Percentiles rank a stretch among this genome's conserved stretches.
phyloP scores from a whole-genome alignment of 805 yeast species.

The Starmerella sirachaensis region DNA sequence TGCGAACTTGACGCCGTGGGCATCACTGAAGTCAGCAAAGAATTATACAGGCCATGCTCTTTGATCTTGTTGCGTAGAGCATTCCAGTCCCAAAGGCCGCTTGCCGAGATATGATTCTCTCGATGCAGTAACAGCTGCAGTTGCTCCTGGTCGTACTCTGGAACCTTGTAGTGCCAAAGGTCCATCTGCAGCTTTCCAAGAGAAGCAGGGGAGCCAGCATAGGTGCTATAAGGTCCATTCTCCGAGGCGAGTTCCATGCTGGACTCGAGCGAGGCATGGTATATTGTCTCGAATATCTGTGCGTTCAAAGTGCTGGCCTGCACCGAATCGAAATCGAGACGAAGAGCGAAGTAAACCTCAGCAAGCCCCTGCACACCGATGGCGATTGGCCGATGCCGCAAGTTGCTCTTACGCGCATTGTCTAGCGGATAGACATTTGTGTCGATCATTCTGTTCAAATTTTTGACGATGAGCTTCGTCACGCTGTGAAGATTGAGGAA shows the following conservation, averaged over 20 bases:
- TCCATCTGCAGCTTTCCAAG: constrained; percentile 74
- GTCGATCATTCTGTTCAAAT: constrained; percentile 72
- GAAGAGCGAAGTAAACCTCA: constrained; percentile 61
- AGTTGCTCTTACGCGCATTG: constrained; percentile 56
- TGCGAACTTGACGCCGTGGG: constrained; percentile 97
- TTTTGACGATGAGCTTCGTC: constrained; percentile 59
- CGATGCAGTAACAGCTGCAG: no score
- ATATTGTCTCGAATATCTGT: constrained; percentile 84
- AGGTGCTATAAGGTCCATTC: constrained; percentile 60
- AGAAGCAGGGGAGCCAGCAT: constrained; percentile 75
- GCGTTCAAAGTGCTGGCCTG: constrained; percentile 61
- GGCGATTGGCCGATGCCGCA: constrained; percentile 77
- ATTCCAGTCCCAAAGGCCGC: constrained; percentile 61
- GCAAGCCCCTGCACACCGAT: constrained; percentile 93
- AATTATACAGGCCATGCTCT: constrained; percentile 63
- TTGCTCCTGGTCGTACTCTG: no score
- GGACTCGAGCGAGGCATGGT: constrained; percentile 79
- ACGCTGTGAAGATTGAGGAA: constrained; percentile 60
- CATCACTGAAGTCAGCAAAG: constrained; percentile 84
- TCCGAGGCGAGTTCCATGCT: constrained; percentile 63
- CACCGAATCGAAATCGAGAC: constrained; percentile 68
- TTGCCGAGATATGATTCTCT: constrained; percentile 29
- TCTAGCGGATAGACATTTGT: constrained; percentile 68
- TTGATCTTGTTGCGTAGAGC: constrained; percentile 43
- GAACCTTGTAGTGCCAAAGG: constrained; percentile 66